Evolutionary conservation across 2,329 filamentous ascomycete species (phyloP), one percentile per base, ranked within the genome.

Genomic region (Aspergillus melleus): DNA sequence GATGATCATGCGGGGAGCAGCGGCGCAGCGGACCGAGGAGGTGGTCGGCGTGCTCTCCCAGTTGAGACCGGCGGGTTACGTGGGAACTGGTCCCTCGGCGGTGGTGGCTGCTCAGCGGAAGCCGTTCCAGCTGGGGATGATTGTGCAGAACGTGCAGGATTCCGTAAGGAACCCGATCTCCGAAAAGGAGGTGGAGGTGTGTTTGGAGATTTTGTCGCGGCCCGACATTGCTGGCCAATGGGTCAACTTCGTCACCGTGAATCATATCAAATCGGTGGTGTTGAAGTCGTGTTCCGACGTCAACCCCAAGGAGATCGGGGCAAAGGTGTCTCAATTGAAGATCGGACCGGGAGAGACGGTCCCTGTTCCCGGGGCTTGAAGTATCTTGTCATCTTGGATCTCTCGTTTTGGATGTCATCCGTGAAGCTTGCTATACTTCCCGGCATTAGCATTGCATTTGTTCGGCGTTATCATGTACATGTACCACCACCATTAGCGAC

Each of bases 31-130:
- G 10, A 84, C 87, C 0, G 80, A 83, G n/a, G 89, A 92, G 67
- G 84, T 92, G 10, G 83, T 86, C 1, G 83, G 86, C 6, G 85
- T 90, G 6, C 76, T 93, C 36, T 83, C 82, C n/a, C 85, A 90
- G 80, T 80, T 92, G 62, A 71, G 76, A 44, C 78, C 76, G 0
- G 68, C 67, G 50, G 69, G 67, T 50, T 72, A 72, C 59, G 70
- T 71, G 49, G 73, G 70, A 26, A 69, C 63, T 47, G 73, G 72
- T 2, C 66, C 68, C 51, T 70, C 64, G 55, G 71, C 71, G 2
- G 66, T 67, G 59, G 58, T 70, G 22, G 65, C 70, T 8, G 78
- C 76, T 30, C 81, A 80, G 16, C 81, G 85, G 68, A 83, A 90
- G 62, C 85, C 88, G 1, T 92, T 90, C 68, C 84, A 84, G 24